Base-by-base conservation (phyloP, 345 rosid species). In the Sapria himalayana region DNA sequence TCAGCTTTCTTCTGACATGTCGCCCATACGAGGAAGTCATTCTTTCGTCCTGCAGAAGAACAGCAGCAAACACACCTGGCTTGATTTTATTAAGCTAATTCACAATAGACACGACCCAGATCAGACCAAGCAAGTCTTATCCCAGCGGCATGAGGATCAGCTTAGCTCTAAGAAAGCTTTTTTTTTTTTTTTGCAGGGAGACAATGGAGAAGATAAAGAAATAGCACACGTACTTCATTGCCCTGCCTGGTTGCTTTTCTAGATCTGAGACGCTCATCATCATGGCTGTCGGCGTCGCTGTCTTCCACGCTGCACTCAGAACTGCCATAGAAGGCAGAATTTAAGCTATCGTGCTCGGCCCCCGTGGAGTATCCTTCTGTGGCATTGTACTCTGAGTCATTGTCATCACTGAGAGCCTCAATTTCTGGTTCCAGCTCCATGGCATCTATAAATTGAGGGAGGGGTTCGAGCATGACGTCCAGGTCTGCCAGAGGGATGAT, bases 401-500 rank as follows among this genome's bases (percentile, higher is more conserved):
- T 75, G 54, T 77, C 99, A 59, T 84, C 93, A 56, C 76, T 84
- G 32, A 55, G 71, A 46, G 71, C 54, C 43, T 67, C 76, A 45
- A 47, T 58, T 70, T 68, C 99, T 34, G 95, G 99, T 55, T 84
- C 95, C 99, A 93, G 80, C 39, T 77, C 93, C 79, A 91, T 67
- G 39, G 54, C 62, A 63, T 84, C 95, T 32, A 75, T 13, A 61
- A 79, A 84, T 32, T 78, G 84, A 18, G 99, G 96, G 51, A 80
- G 54, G 12, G 89, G 96, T 41, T 75, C 95, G 46, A 82, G 62
- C 55, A 67, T 41, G 36, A 72, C 42, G 45, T 91, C 96, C 56
- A 84, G 62, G 66, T 91, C 92, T 58, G 80, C 81, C 70, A 91
- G 57, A 20, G 98, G 92, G 18, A 65, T 73, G 66, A 91, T 64